Evolutionary conservation across 164 flowering plant genomes (phyloP).

Genomic region (Chimonanthus salicifolius): DNA sequence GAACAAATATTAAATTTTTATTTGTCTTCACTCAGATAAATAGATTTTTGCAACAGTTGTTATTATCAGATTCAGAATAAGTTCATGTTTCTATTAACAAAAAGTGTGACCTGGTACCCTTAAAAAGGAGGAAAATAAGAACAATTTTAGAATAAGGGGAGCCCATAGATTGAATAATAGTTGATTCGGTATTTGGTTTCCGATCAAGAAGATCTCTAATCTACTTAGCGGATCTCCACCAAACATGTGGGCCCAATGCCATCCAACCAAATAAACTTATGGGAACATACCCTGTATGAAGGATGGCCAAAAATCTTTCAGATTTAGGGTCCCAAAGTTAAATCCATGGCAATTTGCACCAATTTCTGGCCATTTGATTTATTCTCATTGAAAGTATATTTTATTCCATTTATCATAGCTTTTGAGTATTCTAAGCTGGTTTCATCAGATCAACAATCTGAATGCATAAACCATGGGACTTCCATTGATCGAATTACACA

Average conservation of each 20-base stretch:
- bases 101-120: no score
- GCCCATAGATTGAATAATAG: neutral
- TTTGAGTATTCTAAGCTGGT: neutral
- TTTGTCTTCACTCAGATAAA: neutral
- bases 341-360: no score
- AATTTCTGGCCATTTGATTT: neutral
- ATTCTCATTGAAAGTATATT: no score
- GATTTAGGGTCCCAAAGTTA: neutral
- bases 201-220: no score
- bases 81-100: neutral
- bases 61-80: neutral
- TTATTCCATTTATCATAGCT: neutral
- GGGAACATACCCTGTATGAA: neutral
- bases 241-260: no score
- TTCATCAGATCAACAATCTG: neutral
- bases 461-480: neutral
- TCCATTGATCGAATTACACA: neutral
- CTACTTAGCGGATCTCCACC: no score
- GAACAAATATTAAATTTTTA: no score
- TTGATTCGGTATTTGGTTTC: no score
- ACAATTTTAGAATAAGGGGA: neutral
- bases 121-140: no score
- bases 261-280: neutral
- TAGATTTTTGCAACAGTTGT: neutral
- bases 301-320: neutral